Base-by-base conservation (phyloP, 129 eudicot genomes). In the Saussurea involucrata region DNA sequence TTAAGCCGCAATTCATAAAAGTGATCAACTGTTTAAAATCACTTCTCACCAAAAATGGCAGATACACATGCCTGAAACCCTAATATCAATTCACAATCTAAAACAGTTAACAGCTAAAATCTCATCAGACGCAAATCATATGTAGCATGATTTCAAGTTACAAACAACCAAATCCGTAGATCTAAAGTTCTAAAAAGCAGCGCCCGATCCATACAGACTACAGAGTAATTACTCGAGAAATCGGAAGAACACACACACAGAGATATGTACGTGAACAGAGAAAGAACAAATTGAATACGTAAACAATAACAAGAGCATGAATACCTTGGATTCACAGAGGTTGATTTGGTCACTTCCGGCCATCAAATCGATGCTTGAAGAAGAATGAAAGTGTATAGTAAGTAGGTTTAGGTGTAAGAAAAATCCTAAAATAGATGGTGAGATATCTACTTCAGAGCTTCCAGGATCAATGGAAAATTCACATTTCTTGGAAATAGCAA, bases 281-380 rank as follows among this genome's bases (percentile, higher is more conserved):
- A 31, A 4, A 25, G 4, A 8, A 15, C 1, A 27, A 21, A 34
- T 5, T 4, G 20, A 9, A 68, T 29, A 55, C 34, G 27, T 24
- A 29, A 22, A 10, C 21, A 65, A 8, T 0, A 12, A 34, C n/a
- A 74, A 5, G 13, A 21, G 18, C 6, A 21, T 13, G 60, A 2
- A 42, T 83, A 88, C 92, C 92, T 85, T 83, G 36, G 89, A 85
- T 53, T 88, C 92, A 58, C 68, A 85, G 69, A 78, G 73, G 31
- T 77, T 88, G 60, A 88, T 74, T 74, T 78, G 86, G 29, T 83
- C 83, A 63, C 77, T 85, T 29, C 87, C 89, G 63, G 92, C 86
- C 92, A 88, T 88, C 3, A 68, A 24, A 81, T 44, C 31, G 24
- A 22, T 57, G 15, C 15, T 66, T 12, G 24, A 77, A 58, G 37